Conservation (phyloP, 768 basidiomycete genomes). For the Chalciporus piperatus region DNA sequence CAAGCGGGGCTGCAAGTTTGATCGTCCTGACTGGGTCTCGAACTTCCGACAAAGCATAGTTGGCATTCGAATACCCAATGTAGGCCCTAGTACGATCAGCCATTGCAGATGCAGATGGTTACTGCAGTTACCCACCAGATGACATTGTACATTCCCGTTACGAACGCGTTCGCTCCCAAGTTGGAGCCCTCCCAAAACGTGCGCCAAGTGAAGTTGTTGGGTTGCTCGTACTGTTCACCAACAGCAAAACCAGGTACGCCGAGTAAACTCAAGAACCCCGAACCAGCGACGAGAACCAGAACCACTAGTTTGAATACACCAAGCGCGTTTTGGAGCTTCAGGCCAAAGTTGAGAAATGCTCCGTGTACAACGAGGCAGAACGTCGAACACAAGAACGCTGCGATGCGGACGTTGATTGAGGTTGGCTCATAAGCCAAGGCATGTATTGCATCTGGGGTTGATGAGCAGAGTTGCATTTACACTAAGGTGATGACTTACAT, state of each 20-base stretch:
- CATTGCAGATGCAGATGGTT: not conserved
- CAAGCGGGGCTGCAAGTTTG: conserved; percentile 66
- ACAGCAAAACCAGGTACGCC: conserved; percentile 51
- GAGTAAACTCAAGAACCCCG: conserved; percentile 51
- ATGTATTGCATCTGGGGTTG: conserved; percentile 55
- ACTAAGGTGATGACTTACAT: conserved; percentile 42
- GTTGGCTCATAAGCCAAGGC: conserved; percentile 47
- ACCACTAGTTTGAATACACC: conserved; percentile 61
- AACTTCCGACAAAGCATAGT: conserved; percentile 71
- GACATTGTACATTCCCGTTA: conserved; percentile 63
- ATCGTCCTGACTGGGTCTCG: conserved; percentile 68
- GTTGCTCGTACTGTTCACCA: conserved; percentile 47
- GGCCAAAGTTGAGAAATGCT: conserved; percentile 47
- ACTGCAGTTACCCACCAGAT: conserved; percentile 49
- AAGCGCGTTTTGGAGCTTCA: conserved; percentile 62
- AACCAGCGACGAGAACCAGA: conserved; percentile 47
- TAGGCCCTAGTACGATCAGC: conserved; percentile 50
- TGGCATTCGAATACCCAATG: conserved; percentile 71
- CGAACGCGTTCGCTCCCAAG: conserved; percentile 56
- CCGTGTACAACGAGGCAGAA: conserved; percentile 60
- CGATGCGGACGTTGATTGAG: conserved; percentile 46
- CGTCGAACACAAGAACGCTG: conserved; percentile 54
- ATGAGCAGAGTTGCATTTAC: not conserved
- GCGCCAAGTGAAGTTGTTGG: conserved; percentile 58
- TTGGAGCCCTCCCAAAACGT: conserved; percentile 63